These are phyloP conservation scores for Ceratonia siliqua DNA, from an alignment of 306 rosid species.

Conservation along the genomic window DNA sequence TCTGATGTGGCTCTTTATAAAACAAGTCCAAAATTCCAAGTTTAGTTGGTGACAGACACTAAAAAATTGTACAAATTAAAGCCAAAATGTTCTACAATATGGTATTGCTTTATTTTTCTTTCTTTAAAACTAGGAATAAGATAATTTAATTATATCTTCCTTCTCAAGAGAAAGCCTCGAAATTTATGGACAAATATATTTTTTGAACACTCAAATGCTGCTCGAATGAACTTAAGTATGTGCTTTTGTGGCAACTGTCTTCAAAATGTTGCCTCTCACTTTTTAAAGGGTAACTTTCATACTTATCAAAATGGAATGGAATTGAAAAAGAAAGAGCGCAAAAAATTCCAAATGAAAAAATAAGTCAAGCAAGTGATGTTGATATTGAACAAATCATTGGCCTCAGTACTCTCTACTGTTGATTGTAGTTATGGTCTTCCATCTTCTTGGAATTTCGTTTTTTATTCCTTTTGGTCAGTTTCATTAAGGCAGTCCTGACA, in stretches of 20 bases:
- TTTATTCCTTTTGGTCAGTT: constrained; percentile 21
- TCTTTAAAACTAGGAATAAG: constrained; percentile 9
- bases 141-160: constrained; percentile 13
- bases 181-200: constrained; percentile 17
- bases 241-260: constrained; percentile 8
- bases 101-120: constrained; percentile 6
- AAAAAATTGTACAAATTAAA: background rate
- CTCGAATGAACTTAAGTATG: constrained; percentile 12
- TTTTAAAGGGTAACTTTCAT: constrained; percentile 9
- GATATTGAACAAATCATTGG: constrained; percentile 5
- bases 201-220: constrained; percentile 8
- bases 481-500: constrained; percentile 37
- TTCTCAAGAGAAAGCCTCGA: constrained; percentile 10
- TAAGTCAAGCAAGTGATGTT: constrained; percentile 22
- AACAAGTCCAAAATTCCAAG: constrained; percentile 4
- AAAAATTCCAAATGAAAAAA: constrained; percentile 21
- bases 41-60: background rate
- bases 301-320: constrained; percentile 6
- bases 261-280: constrained; percentile 15
- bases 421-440: constrained; percentile 22
- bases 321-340: background rate
- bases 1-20: constrained; percentile 16
- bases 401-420: constrained; percentile 18
- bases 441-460: constrained; percentile 17
- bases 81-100: background rate